Evolutionary conservation across 306 rosid species (phyloP).

Genomic region (Rosa multiflora): DNA sequence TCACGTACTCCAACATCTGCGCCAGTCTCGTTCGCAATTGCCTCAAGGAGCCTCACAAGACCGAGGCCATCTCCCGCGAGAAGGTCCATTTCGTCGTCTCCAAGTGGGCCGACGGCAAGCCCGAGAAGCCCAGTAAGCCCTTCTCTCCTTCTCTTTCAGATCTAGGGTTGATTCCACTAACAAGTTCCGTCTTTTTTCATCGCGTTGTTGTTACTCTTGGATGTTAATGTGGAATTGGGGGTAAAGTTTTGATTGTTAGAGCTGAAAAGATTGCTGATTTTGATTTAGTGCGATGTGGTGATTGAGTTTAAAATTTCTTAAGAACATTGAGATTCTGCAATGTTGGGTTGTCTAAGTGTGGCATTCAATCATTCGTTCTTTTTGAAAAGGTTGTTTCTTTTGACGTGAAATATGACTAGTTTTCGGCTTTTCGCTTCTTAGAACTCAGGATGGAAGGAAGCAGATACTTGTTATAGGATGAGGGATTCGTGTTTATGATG

Average conservation of each 20-base stretch:
- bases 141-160: slow-evolving; percentile 1
- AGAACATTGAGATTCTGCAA: background rate
- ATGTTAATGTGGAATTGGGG: background rate
- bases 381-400: background rate
- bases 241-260: background rate
- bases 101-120: slow-evolving; percentile 58
- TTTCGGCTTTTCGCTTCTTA: too few species aligned
- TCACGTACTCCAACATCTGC: slow-evolving; percentile 84
- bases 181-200: background rate
- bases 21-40: slow-evolving; percentile 82
- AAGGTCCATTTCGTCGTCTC: slow-evolving; percentile 78
- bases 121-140: slow-evolving; percentile 58
- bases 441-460: background rate
- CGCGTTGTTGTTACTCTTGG: background rate
- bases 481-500: background rate
- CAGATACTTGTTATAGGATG: background rate
- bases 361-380: background rate
- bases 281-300: background rate
- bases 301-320: background rate
- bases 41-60: slow-evolving; percentile 81
- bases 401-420: background rate
- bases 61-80: slow-evolving; percentile 72
- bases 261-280: background rate
- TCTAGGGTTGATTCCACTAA: background rate
- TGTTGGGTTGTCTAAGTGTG: background rate